A percentile compares a stretch with the other conserved stretches of the same genome.
Evolutionary conservation across 768 basidiomycete species (phyloP).

Genomic region (Daedaleopsis nitida): DNA sequence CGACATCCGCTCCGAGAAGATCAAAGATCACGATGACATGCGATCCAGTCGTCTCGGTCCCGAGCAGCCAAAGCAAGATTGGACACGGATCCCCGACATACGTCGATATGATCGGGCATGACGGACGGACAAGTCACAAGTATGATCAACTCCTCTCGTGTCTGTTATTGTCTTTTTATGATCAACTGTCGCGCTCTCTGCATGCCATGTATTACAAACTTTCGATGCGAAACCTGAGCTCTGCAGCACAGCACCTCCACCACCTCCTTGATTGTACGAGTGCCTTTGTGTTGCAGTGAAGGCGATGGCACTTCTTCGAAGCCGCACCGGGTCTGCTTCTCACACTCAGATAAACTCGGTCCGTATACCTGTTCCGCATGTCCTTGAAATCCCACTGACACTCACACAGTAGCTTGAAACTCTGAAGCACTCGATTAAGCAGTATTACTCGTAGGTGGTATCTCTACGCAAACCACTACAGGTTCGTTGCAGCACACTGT

Average conservation of each 20-base stretch:
- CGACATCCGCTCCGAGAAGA: background rate
- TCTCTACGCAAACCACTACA: background rate
- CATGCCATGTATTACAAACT: too few relatives aligned
- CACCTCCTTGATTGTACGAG: too few relatives aligned
- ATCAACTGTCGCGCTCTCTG: too few relatives aligned
- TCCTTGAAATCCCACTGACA: background rate
- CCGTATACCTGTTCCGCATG: background rate
- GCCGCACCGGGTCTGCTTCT: too few relatives aligned
- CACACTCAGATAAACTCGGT: too few relatives aligned
- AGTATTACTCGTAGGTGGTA: background rate
- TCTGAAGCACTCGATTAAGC: background rate
- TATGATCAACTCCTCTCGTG: too few relatives aligned
- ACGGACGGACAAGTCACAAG: background rate
- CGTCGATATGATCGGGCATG: background rate
- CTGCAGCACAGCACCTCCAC: too few relatives aligned
- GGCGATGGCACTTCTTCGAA: too few relatives aligned
- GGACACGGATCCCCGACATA: conserved; percentile 1
- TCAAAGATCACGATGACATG: background rate
- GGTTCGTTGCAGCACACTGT: background rate
- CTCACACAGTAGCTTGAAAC: background rate
- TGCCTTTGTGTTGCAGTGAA: too few relatives aligned
- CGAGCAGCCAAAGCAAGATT: background rate
- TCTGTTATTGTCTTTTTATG: too few relatives aligned
- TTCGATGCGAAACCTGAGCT: too few relatives aligned
- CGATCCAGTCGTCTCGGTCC: background rate